Conservation (phyloP, 2,329 filamentous ascomycete genomes). For the Leptographium lundbergii region DNA sequence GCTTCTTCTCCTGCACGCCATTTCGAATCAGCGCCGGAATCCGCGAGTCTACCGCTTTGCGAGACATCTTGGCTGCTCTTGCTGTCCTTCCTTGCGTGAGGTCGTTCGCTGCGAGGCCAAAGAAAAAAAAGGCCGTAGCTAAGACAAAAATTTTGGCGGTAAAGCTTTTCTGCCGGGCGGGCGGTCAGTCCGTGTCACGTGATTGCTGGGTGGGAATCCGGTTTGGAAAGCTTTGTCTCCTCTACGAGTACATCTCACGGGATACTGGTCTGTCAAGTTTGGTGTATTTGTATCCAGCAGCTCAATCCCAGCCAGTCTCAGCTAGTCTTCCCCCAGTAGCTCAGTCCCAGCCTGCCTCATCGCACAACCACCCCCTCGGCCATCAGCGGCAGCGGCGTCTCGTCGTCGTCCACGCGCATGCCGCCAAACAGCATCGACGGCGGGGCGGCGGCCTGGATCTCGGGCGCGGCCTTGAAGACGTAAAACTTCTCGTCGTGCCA, state of each 20-base stretch:
- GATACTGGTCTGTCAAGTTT: no score
- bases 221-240: no score
- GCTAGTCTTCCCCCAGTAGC: no score
- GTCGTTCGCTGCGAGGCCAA: background rate
- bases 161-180: conserved; percentile 13
- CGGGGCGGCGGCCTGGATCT: conserved; percentile 32
- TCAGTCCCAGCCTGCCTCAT: no score
- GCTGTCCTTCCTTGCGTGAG: background rate
- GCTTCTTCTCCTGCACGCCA: conserved; percentile 88
- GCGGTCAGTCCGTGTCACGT: conserved; percentile 3
- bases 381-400: conserved; percentile 2
- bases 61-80: conserved; percentile 35
- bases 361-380: background rate
- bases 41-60: conserved; percentile 62
- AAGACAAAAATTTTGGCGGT: conserved; percentile 11
- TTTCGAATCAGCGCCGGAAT: conserved; percentile 86
- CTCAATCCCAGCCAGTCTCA: no score
- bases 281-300: no score
- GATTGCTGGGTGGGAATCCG: no score
- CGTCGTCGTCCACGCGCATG: conserved; percentile 30
- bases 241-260: no score
- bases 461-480: conserved; percentile 24
- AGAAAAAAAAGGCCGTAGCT: background rate
- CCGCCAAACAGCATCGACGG: conserved; percentile 35
- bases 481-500: conserved; percentile 45